Evolutionary conservation across 371 early-diverging fungal genomes (phyloP).

Genomic region (Actinomucor elegans): DNA sequence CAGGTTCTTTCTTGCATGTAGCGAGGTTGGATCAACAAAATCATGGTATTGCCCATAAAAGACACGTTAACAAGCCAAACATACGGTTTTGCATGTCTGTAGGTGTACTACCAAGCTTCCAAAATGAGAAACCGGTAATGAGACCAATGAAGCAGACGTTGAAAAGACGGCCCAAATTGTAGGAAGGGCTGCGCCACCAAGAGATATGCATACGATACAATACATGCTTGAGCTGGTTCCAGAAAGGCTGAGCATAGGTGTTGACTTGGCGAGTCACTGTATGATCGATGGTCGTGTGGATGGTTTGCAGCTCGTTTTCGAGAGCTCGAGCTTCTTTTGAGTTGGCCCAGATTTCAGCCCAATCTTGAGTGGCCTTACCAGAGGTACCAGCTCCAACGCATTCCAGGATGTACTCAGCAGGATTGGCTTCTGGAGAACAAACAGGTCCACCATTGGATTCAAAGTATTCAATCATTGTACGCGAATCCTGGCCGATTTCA

Average conservation of each 20-base stretch:
- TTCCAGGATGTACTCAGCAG: conserved; percentile 75
- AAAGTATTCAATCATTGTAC: conserved; percentile 61
- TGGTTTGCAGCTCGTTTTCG: conserved; percentile 32
- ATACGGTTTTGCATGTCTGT: conserved; percentile 69
- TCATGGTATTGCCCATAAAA: conserved; percentile 65
- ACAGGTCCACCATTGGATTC: conserved; percentile 59
- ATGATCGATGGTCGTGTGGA: conserved; percentile 22
- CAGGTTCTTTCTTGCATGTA: conserved; percentile 68
- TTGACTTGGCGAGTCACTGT: conserved; percentile 11
- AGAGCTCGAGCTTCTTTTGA: conserved; percentile 48
- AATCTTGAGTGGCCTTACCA: conserved; percentile 55
- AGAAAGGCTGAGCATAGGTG: conserved; percentile 31
- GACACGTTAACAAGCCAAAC: conserved; percentile 70
- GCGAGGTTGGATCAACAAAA: conserved; percentile 74
- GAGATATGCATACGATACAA: conserved; percentile 59
- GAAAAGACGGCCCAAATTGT: conserved; percentile 64
- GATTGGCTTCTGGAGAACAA: conserved; percentile 60
- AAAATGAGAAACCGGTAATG: conserved; percentile 77
- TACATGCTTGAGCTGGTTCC: conserved; percentile 53
- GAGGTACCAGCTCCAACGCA: conserved; percentile 61
- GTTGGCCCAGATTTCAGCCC: conserved; percentile 61
- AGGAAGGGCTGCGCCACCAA: conserved; percentile 66
- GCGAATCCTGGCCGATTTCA: conserved; percentile 60
- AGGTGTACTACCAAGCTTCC: conserved; percentile 52
- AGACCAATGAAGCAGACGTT: conserved; percentile 55